Conservation (phyloP, 2,329 filamentous ascomycete genomes). For the Gremmenia infestans region DNA sequence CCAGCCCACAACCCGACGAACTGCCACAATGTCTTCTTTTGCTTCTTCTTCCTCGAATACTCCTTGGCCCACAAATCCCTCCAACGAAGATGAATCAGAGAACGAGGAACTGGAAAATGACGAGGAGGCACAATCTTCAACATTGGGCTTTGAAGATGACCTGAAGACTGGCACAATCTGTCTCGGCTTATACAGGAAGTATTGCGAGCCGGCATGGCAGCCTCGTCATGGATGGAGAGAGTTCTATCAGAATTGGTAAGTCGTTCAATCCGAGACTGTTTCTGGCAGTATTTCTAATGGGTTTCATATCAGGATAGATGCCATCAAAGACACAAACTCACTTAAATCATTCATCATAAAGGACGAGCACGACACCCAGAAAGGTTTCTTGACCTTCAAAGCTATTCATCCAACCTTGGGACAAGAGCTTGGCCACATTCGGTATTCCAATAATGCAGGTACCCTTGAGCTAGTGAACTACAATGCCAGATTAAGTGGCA, state of each 20-base stretch:
- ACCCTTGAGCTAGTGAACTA: constrained; percentile 24
- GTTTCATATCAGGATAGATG: background rate
- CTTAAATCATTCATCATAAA: background rate
- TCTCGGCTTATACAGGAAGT: background rate
- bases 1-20: no score
- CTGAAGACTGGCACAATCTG: background rate
- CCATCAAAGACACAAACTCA: background rate
- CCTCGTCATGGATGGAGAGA: background rate
- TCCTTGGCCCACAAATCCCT: background rate
- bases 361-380: background rate
- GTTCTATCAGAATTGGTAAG: background rate
- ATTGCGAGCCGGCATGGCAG: background rate
- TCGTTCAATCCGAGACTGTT: background rate
- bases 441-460: constrained; percentile 15
- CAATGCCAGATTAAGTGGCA: constrained; percentile 14
- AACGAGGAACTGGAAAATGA: background rate
- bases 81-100: background rate
- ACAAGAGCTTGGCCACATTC: constrained; percentile 10
- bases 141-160: background rate
- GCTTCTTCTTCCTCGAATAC: no score
- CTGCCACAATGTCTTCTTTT: no score
- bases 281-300: background rate
- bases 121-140: background rate
- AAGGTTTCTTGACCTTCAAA: background rate
- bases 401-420: background rate